Conservation (phyloP, 169 alveolate species). For the Sarcocystis neurona region DNA sequence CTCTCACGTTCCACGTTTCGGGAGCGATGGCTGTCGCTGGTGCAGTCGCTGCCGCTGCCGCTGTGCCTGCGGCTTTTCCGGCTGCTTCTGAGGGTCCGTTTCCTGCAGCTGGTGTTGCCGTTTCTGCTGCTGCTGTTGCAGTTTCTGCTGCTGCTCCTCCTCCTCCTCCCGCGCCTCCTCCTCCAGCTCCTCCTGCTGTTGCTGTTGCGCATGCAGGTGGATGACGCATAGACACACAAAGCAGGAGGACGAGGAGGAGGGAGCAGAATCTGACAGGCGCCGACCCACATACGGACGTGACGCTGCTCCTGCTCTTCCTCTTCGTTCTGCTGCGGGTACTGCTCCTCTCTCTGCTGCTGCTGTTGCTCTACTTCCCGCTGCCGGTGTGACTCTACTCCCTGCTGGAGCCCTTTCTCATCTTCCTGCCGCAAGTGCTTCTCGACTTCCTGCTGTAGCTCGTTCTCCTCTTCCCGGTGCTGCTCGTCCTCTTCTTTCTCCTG, state of each 20-base stretch:
- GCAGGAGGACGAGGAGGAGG: constrained; percentile 19
- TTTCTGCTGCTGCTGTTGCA: no score
- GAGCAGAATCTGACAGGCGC: constrained; percentile 7
- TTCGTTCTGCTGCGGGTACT: background rate
- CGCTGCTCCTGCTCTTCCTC: constrained; percentile 2
- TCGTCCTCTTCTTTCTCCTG: background rate
- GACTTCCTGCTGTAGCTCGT: background rate
- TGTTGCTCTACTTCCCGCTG: background rate
- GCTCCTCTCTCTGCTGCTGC: background rate
- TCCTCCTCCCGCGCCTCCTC: no score
- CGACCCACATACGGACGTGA: constrained; percentile 24
- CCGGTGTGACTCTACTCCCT: background rate
- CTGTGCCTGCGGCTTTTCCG: no score
- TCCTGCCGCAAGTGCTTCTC: background rate
- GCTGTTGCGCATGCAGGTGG: no score
- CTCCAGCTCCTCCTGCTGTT: no score
- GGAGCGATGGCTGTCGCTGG: no score
- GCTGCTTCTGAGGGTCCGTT: no score
- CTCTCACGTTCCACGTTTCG: no score
- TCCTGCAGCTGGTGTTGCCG: no score
- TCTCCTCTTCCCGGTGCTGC: background rate
- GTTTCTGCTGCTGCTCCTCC: no score
- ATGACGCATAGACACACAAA: no score
- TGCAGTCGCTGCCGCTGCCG: no score
- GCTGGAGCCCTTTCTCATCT: background rate